Evolutionary conservation across 768 basidiomycete species (phyloP), one percentile per base, ranked within the genome.

Genomic region (Mycena filopes): DNA sequence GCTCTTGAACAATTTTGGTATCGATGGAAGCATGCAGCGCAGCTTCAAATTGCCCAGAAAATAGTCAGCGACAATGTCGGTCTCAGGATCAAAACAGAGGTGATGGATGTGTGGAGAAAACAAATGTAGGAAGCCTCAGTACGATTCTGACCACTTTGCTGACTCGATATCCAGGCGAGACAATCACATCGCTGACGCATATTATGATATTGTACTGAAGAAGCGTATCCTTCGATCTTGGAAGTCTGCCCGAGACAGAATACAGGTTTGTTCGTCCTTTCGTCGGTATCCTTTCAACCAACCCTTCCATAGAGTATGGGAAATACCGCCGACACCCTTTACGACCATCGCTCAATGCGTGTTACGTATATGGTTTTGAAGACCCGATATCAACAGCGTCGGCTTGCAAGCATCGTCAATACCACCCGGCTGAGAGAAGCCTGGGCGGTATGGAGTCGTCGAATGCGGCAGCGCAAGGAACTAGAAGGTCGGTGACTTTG

Each of bases 361-460:
- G 90, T 87, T 29, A 78, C 89, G 48, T 76, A 82, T 70, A 81
- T 87, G 49, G 84, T 91, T 4, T 90, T 91, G 90, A 89, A 84
- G 69, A 88, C 91, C 23, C 85, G 84, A 41, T 89, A 90, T 70
- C 84, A 88, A 11, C 89, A 88, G 31, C 79, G 76, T 53, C 79
- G 88, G 29, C 79, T 92, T 13, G 85, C 85, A 60, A 82, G 84
- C 48, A 85, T 88, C 38, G 83, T 80, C 55, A 74, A 77, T 6
- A 65, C 80, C 21, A 81, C 86, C 36, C 68, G 88, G 10, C 55
- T 85, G 47, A 84, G 82, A 68, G 75, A 75, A 43, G 76, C 78
- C 1, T 87, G 86, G 83, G 70, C 72, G 20, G 71, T 80, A 18
- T 92, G 91, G 91, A 79, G 76, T 63, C 74, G 71, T 54, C 81